Percentiles rank a stretch among this genome's conserved stretches.
Conservation (phyloP, 345 rosid genomes). For the Nephelium lappaceum region DNA sequence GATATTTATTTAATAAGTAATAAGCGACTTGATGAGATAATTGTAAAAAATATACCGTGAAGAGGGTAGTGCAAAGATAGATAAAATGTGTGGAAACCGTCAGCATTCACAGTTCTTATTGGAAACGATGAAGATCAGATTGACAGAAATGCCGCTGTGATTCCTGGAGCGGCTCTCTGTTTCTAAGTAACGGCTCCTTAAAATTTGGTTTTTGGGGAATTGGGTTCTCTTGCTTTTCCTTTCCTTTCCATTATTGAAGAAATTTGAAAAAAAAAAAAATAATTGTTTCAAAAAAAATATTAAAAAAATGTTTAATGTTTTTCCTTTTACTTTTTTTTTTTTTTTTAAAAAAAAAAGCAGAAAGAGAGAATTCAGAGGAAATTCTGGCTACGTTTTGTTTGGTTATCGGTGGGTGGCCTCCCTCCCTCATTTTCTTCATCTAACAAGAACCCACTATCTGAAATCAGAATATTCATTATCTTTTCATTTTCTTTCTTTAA, state of each 20-base stretch:
- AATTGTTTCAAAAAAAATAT: too few relatives aligned
- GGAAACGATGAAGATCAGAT: conserved; percentile 1
- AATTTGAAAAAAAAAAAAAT: background rate
- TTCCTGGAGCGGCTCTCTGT: background rate
- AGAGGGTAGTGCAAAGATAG: too few relatives aligned
- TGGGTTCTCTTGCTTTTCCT: background rate
- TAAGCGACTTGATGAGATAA: too few relatives aligned
- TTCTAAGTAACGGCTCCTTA: conserved; percentile 28
- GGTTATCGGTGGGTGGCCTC: background rate
- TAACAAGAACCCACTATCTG: background rate
- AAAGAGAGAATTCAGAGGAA: background rate
- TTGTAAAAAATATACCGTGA: too few relatives aligned
- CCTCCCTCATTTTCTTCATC: background rate
- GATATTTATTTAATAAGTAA: too few relatives aligned
- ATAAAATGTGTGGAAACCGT: background rate
- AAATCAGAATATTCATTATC: background rate
- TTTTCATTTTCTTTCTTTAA: background rate
- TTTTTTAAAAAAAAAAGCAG: too few relatives aligned
- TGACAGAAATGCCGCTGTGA: conserved; percentile 34
- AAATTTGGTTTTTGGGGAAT: conserved; percentile 35
- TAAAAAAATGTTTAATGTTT: too few relatives aligned
- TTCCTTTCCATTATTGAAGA: background rate
- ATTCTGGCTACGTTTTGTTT: background rate
- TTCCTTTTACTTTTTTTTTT: too few relatives aligned
- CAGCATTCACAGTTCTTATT: background rate